These are phyloP conservation scores for Umbelopsis isabellina DNA, from an alignment of 192 early-diverging fungal species.

Conservation along the genomic window DNA sequence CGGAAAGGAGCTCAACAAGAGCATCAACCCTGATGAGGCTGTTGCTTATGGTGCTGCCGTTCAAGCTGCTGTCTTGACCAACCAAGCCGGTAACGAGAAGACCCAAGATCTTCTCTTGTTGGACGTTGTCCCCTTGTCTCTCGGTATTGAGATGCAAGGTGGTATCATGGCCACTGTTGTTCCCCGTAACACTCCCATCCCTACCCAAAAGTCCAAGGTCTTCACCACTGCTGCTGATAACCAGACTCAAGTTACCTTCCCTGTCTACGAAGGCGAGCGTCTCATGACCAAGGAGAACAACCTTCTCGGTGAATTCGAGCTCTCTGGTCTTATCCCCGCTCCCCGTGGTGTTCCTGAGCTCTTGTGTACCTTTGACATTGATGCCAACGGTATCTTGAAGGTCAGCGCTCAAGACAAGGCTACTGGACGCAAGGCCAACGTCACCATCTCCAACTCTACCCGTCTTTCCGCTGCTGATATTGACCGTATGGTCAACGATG, in stretches of 20 bases:
- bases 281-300: constrained; percentile 92
- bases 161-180: constrained; percentile 84
- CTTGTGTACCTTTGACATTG: constrained; percentile 82
- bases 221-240: constrained; percentile 85
- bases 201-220: constrained; percentile 77
- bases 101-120: constrained; percentile 78
- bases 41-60: constrained; percentile 99
- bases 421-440: constrained; percentile 87
- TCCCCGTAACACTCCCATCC: constrained; percentile 84
- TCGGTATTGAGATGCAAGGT: constrained; percentile 86
- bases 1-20: constrained; percentile 99
- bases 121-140: constrained; percentile 83
- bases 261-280: constrained; percentile 87
- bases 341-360: constrained; percentile 81
- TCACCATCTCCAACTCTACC: constrained; percentile 95
- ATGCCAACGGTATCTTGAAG: constrained; percentile 89
- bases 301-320: constrained; percentile 82
- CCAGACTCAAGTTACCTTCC: constrained; percentile 86
- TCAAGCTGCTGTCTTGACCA: constrained; percentile 94
- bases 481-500: constrained; percentile 90
- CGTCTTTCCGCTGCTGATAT: constrained; percentile 90
- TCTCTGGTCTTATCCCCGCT: constrained; percentile 77
- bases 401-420: constrained; percentile 92
- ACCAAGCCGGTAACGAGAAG: constrained; percentile 54
- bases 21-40: constrained; percentile 97